phyloP scores from a whole-genome alignment of 2,329 filamentous ascomycete species.

The Sclerotinia sclerotiorum region DNA sequence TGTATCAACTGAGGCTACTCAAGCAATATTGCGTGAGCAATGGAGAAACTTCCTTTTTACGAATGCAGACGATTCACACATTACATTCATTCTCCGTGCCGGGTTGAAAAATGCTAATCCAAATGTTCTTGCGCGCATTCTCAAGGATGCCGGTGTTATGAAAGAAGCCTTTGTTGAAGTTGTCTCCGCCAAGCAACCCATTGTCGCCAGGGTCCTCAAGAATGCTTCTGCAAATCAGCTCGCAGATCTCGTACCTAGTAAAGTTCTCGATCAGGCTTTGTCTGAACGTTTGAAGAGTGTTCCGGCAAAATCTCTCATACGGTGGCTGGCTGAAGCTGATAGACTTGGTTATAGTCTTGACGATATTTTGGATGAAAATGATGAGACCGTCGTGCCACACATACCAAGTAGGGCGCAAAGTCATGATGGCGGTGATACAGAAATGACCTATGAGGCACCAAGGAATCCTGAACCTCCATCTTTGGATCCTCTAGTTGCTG shows the following conservation, averaged over 20 bases:
- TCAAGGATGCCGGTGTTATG: slow-evolving; percentile 31
- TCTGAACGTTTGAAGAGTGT: slow-evolving; percentile 30
- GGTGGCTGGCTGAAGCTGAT: slow-evolving; percentile 33
- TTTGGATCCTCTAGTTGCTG: slow-evolving; percentile 22
- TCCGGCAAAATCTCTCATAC: slow-evolving; percentile 32
- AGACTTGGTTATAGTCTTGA: slow-evolving; percentile 37
- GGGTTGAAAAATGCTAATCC: slow-evolving; percentile 34
- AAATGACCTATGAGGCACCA: slow-evolving; percentile 21
- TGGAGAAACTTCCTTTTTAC: slow-evolving; percentile 34
- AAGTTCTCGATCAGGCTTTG: slow-evolving; percentile 31
- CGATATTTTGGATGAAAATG: slow-evolving; percentile 35
- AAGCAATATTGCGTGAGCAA: slow-evolving; percentile 30
- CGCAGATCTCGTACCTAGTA: slow-evolving; percentile 25
- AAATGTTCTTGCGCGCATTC: slow-evolving; percentile 30
- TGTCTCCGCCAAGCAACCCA: slow-evolving; percentile 24
- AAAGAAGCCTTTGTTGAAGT: slow-evolving; percentile 28
- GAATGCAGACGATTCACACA: slow-evolving; percentile 30
- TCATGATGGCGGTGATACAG: slow-evolving; percentile 14
- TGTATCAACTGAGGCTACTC: slow-evolving; percentile 31
- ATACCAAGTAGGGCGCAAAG: slow-evolving; percentile 11
- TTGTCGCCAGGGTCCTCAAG: slow-evolving; percentile 30
- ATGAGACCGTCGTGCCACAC: slow-evolving; percentile 32
- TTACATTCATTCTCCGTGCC: slow-evolving; percentile 35
- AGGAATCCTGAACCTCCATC: background rate
- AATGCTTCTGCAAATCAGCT: slow-evolving; percentile 26